phyloP scores from a whole-genome alignment of 305 asterid species.

The Petunia hybrid region DNA sequence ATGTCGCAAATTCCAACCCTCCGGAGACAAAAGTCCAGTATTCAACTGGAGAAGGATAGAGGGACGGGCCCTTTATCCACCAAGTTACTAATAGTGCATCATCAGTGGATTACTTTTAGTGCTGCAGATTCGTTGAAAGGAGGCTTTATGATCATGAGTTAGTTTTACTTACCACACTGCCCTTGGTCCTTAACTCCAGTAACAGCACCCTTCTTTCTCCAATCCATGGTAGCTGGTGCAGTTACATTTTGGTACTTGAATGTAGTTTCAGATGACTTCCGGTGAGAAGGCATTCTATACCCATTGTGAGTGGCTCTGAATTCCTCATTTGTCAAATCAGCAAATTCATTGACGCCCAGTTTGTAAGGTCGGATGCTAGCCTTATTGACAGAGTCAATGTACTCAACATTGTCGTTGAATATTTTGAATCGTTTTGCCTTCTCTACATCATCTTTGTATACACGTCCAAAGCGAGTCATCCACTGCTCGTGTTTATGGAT shows the following conservation, averaged over 20 bases:
- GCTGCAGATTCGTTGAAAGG: too few species aligned
- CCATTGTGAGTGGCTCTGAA: not conserved
- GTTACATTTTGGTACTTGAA: slow-evolving; percentile 23
- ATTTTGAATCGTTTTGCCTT: slow-evolving; percentile 28
- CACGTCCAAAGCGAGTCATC: slow-evolving; percentile 16
- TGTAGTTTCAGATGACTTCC: not conserved
- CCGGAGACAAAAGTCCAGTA: too few species aligned
- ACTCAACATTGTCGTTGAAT: not conserved
- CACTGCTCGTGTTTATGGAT: slow-evolving; percentile 26
- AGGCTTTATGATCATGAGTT: not conserved
- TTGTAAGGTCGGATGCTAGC: not conserved
- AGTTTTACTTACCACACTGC: not conserved
- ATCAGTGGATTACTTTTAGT: too few species aligned
- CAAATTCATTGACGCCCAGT: not conserved
- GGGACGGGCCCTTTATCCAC: too few species aligned
- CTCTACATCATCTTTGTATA: not conserved
- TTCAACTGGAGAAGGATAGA: too few species aligned
- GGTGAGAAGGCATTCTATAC: too few species aligned
- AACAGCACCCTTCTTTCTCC: slow-evolving; percentile 28
- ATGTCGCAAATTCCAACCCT: too few species aligned
- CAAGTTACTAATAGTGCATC: too few species aligned
- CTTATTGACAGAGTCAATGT: slow-evolving; percentile 4
- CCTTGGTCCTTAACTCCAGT: slow-evolving; percentile 23
- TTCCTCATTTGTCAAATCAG: not conserved
- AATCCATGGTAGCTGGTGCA: not conserved